phyloP scores from a whole-genome alignment of 2,329 filamentous ascomycete genomes.

The Microdochium nivale region DNA sequence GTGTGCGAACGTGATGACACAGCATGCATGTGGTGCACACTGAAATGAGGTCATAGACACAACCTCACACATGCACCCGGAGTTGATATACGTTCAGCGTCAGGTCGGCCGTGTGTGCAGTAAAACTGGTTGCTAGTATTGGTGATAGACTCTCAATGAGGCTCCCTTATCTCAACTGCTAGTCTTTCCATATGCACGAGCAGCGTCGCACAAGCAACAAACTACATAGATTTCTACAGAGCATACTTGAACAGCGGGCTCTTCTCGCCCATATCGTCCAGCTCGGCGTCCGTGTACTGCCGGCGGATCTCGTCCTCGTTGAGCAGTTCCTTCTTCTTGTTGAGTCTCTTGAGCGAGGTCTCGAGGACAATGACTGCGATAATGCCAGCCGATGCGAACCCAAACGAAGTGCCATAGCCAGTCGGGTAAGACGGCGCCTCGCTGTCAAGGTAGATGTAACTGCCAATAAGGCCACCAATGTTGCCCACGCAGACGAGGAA shows the following conservation, averaged over 20 bases:
- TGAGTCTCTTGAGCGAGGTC: constrained; percentile 6
- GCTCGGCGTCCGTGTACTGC: constrained; percentile 17
- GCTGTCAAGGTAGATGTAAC: constrained; percentile 20
- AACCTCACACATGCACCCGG: no score
- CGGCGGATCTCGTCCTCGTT: constrained; percentile 15
- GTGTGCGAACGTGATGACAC: no score
- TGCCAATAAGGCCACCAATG: constrained; percentile 24
- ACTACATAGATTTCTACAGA: no score
- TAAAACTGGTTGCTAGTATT: no score
- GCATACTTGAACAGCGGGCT: constrained; percentile 21
- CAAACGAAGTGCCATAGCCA: constrained; percentile 22
- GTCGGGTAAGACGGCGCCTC: constrained; percentile 23
- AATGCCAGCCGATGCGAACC: constrained; percentile 12
- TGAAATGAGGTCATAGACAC: no score
- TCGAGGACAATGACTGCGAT: constrained; percentile 5
- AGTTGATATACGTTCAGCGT: no score
- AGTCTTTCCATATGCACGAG: no score
- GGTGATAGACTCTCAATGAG: no score
- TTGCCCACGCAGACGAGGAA: constrained; percentile 30
- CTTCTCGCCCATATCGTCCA: constrained; percentile 20
- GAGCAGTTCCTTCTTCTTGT: constrained; percentile 14
- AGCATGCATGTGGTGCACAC: no score
- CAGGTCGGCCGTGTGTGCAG: no score
- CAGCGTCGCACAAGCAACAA: no score
- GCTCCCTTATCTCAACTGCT: no score